phyloP scores from a whole-genome alignment of 495 filamentous ascomycete genomes.

The Cudoniella acicularis region DNA sequence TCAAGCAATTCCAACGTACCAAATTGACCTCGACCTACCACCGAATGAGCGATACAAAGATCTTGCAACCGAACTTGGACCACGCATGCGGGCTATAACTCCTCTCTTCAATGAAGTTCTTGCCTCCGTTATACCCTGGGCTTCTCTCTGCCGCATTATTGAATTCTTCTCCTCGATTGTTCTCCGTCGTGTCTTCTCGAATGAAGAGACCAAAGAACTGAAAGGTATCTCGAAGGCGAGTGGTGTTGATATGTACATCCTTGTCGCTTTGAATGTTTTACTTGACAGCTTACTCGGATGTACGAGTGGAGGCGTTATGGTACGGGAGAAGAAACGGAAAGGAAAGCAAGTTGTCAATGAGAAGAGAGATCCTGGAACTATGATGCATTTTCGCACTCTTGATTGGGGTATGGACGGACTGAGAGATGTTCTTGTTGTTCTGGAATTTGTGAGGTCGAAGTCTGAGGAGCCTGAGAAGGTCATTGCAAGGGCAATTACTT shows the following conservation, averaged over 20 bases:
- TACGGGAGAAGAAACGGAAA: constrained; percentile 3
- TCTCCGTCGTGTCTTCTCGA: constrained; percentile 45
- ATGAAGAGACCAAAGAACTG: constrained; percentile 60
- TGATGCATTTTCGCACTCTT: constrained; percentile 64
- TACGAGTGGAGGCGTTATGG: constrained; percentile 52
- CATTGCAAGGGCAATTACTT: constrained; percentile 56
- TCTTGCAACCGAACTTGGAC: constrained; percentile 41
- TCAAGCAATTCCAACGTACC: constrained; percentile 36
- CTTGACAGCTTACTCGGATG: constrained; percentile 65
- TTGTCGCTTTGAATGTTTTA: constrained; percentile 59
- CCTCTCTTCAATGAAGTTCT: constrained; percentile 46
- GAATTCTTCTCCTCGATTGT: constrained; percentile 38
- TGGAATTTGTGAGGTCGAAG: constrained; percentile 48
- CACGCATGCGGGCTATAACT: constrained; percentile 36
- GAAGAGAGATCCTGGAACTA: neutral
- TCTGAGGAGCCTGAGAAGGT: constrained; percentile 34
- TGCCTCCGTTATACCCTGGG: constrained; percentile 6
- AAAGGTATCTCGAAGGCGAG: constrained; percentile 50
- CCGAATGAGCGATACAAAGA: constrained; percentile 52
- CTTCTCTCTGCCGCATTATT: constrained; percentile 20
- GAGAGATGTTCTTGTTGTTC: constrained; percentile 50
- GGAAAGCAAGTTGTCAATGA: constrained; percentile 22
- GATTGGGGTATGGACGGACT: constrained; percentile 66
- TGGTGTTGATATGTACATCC: constrained; percentile 53
- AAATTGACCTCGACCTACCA: constrained; percentile 56